Percentiles rank a stretch among this genome's conserved stretches.
These are phyloP conservation scores for Crithidia sp. DNA, from an alignment of 208 protist genomes.

Conservation along the genomic window DNA sequence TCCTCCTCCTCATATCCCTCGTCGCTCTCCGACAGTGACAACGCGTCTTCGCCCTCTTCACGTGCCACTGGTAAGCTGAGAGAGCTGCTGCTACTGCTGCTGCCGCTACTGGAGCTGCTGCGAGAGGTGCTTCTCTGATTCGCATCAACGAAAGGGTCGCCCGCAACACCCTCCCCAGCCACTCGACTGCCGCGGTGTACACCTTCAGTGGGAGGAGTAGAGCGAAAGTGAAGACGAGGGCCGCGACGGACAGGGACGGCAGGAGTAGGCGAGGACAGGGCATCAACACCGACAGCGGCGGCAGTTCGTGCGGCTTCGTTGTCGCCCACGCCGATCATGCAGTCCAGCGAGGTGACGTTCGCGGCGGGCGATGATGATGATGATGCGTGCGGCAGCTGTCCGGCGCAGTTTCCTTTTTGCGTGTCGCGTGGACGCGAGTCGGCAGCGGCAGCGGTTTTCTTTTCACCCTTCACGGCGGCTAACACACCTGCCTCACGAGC, in stretches of 20 bases:
- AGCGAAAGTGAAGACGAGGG: conserved; percentile 4
- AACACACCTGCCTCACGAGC: background rate
- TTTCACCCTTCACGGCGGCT: too few relatives aligned
- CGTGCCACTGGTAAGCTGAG: conserved; percentile 7
- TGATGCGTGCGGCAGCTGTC: too few relatives aligned
- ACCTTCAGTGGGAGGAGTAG: background rate
- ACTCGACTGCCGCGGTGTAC: background rate
- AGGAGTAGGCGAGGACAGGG: background rate
- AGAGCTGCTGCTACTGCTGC: conserved; percentile 22
- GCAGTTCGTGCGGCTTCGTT: background rate
- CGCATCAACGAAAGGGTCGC: too few relatives aligned
- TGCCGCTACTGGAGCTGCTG: background rate
- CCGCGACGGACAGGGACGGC: conserved; percentile 5
- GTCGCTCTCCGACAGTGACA: conserved; percentile 4
- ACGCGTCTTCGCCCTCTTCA: conserved; percentile 6
- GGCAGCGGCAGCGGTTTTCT: too few relatives aligned
- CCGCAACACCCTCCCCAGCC: too few relatives aligned
- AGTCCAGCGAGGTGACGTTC: conserved; percentile 22
- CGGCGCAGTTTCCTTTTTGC: too few relatives aligned
- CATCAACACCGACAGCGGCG: background rate
- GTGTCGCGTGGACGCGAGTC: too few relatives aligned
- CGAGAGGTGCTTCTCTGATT: too few relatives aligned
- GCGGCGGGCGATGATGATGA: background rate
- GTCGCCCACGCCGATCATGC: conserved; percentile 16
- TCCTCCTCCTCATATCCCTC: conserved; percentile 11